Base-by-base conservation (phyloP, 495 filamentous ascomycete species). In the Hyaloscypha finlandica region DNA sequence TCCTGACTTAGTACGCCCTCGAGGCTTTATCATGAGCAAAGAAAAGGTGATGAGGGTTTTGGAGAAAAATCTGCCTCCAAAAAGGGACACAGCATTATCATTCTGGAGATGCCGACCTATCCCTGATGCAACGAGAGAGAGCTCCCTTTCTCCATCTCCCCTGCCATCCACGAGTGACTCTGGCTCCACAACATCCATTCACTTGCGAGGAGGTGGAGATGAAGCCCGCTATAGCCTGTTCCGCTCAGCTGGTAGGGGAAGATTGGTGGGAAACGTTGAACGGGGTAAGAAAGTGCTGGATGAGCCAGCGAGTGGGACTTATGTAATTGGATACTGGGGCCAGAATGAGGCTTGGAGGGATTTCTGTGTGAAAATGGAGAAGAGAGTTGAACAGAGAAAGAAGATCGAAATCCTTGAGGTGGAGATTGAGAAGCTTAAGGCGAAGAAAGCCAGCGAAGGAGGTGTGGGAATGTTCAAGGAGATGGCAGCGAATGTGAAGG, bases 371-470 rank as follows among this genome's bases (percentile, higher is more conserved):
- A 19, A 22, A 31, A 57, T 30, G 16, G 51, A 45, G 53, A 32
- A 57, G 35, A 56, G 63, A 31, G 35, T 57, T 25, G 54, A 37
- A 12, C 58, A 58, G 20, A 25, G 52, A 4, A 58, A 65, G 51
- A 5, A 65, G 53, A 11, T 65, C 20, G 53, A 29, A 31, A 30
- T 12, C 3, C 3, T 25, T 8, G 53, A 56, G 6, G 42, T 1
- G 42, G 53, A 29, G 29, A 31, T 56, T 25, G 22, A 30, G 53
- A 56, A 56, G 19, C 22, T 29, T 29, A 56, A 56, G 19, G 53
- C 53, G n/a, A 6, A 31, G 53, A 56, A 56, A 31, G 20, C 8
- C 25, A 29, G 29, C 20, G 53, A 29, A 16, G n/a, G 19, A 19
- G 16, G 42, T 48, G 16, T 11, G 42, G 42, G 35, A 8, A 8